Conservation (phyloP, 2,329 filamentous ascomycete species). For the Microcyclospora pomicola region DNA sequence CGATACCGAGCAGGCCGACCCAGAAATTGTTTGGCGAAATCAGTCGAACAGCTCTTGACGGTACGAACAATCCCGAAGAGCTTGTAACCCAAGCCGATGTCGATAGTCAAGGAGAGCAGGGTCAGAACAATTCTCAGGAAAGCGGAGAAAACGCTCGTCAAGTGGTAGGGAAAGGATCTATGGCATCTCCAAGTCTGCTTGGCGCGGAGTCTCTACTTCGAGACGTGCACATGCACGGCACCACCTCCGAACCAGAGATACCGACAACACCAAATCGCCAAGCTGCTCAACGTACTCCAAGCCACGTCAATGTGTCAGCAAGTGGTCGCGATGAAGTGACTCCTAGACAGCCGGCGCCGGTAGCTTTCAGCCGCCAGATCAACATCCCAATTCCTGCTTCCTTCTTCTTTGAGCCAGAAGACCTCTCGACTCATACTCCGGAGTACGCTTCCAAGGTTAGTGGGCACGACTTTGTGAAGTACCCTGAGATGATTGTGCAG, state of each 20-base stretch:
- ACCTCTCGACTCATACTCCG: conserved; percentile 31
- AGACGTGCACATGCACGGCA: conserved; percentile 33
- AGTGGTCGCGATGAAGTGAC: conserved; percentile 10
- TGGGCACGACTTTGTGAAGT: conserved; percentile 28
- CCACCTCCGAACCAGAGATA: conserved; percentile 18
- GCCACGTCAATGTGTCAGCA: conserved; percentile 4
- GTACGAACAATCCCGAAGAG: neutral
- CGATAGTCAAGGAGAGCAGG: conserved; percentile 1
- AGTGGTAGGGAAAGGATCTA: neutral
- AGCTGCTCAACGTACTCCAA: conserved; percentile 4
- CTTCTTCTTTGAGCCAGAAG: conserved; percentile 30
- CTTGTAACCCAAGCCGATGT: neutral
- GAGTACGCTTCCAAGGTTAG: conserved; percentile 34
- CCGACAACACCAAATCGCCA: conserved; percentile 5
- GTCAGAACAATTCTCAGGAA: neutral
- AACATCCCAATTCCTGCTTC: conserved; percentile 30
- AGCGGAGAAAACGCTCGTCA: neutral
- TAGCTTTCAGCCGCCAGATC: conserved; percentile 30
- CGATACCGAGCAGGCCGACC: conserved; percentile 4
- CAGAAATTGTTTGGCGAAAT: conserved; percentile 48
- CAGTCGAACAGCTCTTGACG: conserved; percentile 36
- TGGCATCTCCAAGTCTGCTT: conserved; percentile 27
- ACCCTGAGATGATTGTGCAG: conserved; percentile 8
- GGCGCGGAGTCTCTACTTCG: conserved; percentile 36
- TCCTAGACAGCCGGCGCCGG: conserved; percentile 12